Base-by-base conservation (phyloP, 352 stramenopile genomes). In the Phytophthora podocarpi region DNA sequence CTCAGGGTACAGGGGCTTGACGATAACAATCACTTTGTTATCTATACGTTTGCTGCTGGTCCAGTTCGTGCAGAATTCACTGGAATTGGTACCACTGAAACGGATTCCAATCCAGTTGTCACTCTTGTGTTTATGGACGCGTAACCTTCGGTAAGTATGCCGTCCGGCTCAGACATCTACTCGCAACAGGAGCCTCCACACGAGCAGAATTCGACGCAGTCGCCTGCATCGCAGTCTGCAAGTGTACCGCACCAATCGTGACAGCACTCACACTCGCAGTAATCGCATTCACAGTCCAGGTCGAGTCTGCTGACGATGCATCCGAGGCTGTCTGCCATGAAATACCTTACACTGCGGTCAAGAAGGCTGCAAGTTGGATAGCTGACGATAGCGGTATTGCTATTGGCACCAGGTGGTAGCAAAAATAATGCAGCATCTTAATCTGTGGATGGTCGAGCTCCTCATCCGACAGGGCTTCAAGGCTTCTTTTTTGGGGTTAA, bases 171-270 rank as follows among this genome's bases (percentile, higher is more conserved):
- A 9, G 36, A 31, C 16, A 53, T 28, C 23, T 39, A 35, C 16
- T 52, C 53, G 31, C 24, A 61, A 15, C 41, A 51, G 9, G 40
- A 36, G 7, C 40, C 53, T 12, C 41, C 39, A 16, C 41, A 61
- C 6, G 41, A 46, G 26, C 52, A 61, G 24, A 18, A 43, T 23
- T 61, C 52, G 16, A 61, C 40, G n/a, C 52, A 61, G 40, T 61
- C 52, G 15, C 42, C 53, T 16, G 53, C 32, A n/a, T 61, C 53
- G 27, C 53, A 61, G 53, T 61, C 40, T 1, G 51, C 51, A 10
- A 59, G 28, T 10, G 39, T 51, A 41, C 51, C 51, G 20, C 32
- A 59, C 37, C 27, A 59, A 21, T 59, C 51, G 39, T 39, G 12
- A 20, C 36, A 59, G 13, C 20, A 5, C 37, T 59, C 50, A 15